Evolutionary conservation across 805 yeast genomes (phyloP), one percentile per base, ranked within the genome.

Genomic region (Saccharomycopsis fermentans): DNA sequence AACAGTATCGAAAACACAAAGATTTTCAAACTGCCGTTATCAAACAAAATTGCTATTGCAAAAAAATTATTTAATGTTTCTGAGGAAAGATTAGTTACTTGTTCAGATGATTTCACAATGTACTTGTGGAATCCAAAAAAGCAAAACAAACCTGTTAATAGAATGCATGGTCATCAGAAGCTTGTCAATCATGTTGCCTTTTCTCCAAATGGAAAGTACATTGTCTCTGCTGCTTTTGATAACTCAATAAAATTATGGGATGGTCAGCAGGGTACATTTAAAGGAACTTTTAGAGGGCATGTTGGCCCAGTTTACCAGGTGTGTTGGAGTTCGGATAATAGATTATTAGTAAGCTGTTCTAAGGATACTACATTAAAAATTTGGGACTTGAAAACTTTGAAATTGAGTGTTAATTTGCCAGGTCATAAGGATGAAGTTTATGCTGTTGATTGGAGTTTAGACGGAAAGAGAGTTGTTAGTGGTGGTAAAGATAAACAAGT

Each of bases 91-190:
- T 80, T 94, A 70, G 97, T 90, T 2, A 90, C 97, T 16, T 98
- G 97, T 12, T 82, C 91, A 69, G 99, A 94, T 69, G 99, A 94
- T 73, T 92, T 92, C 73, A 94, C 99, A 27, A 94, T 94, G 97
- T 94, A 86, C 65, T 72, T 94, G 61, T 94, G 99, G 99, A 95
- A 91, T 66, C 98, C 97, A 19, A 71, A 83, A 55, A 86, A 82
- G 69, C 74, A 85, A 1, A 76, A 78, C 40, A 94, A 91, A 69
- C 99, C 99, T 0, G 70, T 94, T 6, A 84, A 90, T 58, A 81
- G 99, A 67, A 87, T 94, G 94, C 90, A 97, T 1, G 99, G 99
- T 29, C 99, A 94, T 71, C 99, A 94, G 69, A 94, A 94, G 71
- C 77, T 92, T 32, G 98, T 94, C 21, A 94, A 94, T 68, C 97